A percentile compares a stretch with the other conserved stretches of the same genome.
Evolutionary conservation across 1,284 basidiomycete genomes (phyloP).

Genomic region (Malassezia yamatoensis): DNA sequence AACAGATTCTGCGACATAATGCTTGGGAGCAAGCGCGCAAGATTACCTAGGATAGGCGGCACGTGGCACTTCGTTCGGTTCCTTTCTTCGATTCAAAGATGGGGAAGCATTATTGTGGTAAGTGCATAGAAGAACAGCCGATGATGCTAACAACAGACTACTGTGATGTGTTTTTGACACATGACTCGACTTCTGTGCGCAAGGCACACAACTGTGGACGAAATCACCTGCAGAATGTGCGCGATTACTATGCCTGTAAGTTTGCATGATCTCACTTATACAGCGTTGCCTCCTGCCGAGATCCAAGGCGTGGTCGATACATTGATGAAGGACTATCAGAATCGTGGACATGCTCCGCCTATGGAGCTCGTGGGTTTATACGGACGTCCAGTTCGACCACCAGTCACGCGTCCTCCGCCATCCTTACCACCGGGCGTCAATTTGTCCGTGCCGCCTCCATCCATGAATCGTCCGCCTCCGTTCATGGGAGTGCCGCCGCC

Average conservation of each 20-base stretch:
- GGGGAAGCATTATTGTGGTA: constrained; percentile 43
- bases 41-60: neutral
- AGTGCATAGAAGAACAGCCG: neutral
- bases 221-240: constrained; percentile 89
- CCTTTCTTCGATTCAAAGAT: constrained; percentile 12
- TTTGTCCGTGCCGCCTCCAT: neutral
- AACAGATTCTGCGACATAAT: constrained; percentile 16
- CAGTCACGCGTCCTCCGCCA: neutral
- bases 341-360: constrained; percentile 27
- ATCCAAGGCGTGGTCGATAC: constrained; percentile 93
- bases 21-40: neutral
- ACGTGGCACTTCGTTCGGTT: neutral
- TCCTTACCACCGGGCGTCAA: neutral
- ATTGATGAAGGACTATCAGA: constrained; percentile 79
- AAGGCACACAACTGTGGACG: constrained; percentile 95
- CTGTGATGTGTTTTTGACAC: constrained; percentile 45
- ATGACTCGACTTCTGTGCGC: constrained; percentile 57
- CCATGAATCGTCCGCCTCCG: constrained; percentile 4
- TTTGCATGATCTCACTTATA: neutral
- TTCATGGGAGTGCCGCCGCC: constrained; percentile 9
- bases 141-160: constrained; percentile 23
- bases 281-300: constrained; percentile 87
- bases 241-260: constrained; percentile 87
- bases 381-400: constrained; percentile 1
- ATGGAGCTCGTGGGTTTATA: constrained; percentile 21